phyloP scores from a whole-genome alignment of 805 yeast genomes.

The Ogataea zsoltii region DNA sequence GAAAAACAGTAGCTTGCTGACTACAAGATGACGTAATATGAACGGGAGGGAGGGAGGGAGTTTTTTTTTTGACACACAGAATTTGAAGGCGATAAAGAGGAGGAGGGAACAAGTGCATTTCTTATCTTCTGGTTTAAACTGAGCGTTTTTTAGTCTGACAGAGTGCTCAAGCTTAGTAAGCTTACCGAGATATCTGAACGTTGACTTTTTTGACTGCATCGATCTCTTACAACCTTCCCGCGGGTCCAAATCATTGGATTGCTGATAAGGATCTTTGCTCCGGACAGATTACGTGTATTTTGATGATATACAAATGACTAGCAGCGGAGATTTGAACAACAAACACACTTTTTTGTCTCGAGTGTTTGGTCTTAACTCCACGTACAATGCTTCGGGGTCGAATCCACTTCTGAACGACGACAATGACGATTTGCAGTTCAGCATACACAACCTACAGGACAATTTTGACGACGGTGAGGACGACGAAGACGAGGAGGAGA shows the following conservation, averaged over 20 bases:
- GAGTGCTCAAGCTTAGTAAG: no score
- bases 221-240: no score
- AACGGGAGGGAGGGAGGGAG: no score
- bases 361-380: conserved; percentile 53
- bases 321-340: conserved; percentile 23
- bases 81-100: conserved; percentile 6
- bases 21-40: no score
- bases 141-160: no score
- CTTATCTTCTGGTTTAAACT: no score
- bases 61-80: background rate
- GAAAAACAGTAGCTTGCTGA: background rate
- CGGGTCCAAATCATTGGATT: background rate
- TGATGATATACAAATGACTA: conserved; percentile 1
- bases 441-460: conserved; percentile 23
- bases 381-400: conserved; percentile 23
- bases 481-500: conserved; percentile 13
- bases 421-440: conserved; percentile 26
- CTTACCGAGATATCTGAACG: no score
- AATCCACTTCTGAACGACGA: conserved; percentile 35
- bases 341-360: conserved; percentile 62
- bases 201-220: no score
- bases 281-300: background rate
- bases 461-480: conserved; percentile 25
- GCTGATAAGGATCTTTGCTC: conserved; percentile 1
- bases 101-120: no score